These are phyloP conservation scores for Allantophomopsis cytisporea DNA, from an alignment of 2,329 filamentous ascomycete genomes.

Conservation along the genomic window DNA sequence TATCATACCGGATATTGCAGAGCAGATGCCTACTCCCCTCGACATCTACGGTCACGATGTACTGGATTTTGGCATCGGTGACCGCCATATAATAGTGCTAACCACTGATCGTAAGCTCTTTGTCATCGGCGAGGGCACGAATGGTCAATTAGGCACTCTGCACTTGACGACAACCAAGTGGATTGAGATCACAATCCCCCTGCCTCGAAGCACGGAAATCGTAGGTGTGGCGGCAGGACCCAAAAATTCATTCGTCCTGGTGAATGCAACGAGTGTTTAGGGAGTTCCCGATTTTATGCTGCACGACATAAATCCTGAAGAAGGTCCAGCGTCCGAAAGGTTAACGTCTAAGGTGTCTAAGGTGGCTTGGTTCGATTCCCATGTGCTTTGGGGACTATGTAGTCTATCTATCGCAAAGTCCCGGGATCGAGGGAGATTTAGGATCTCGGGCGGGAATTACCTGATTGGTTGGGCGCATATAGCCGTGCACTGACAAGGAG, in stretches of 20 bases:
- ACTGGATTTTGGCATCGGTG: conserved; percentile 41
- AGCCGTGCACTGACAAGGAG: no score
- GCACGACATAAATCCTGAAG: no score
- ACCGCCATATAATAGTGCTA: conserved; percentile 42
- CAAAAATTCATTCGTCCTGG: conserved; percentile 17
- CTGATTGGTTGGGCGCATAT: no score
- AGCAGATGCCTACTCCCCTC: conserved; percentile 8
- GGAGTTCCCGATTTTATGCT: no score
- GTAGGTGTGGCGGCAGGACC: conserved; percentile 15
- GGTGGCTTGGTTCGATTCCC: no score
- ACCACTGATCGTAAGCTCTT: conserved; percentile 34
- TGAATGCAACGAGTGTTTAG: conserved; percentile 1
- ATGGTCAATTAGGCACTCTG: conserved; percentile 43
- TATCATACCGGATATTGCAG: conserved; percentile 6
- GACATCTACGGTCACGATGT: conserved; percentile 34
- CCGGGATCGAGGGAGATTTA: no score
- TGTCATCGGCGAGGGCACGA: conserved; percentile 39
- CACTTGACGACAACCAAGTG: conserved; percentile 8
- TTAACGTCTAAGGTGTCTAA: no score
- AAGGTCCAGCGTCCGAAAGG: no score
- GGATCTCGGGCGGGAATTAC: no score
- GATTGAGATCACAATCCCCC: conserved; percentile 10
- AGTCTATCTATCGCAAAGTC: no score
- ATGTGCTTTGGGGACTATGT: no score
- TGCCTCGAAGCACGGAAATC: conserved; percentile 9